phyloP scores from a whole-genome alignment of 139 green algal genomes.

The Coelastrella sp. region DNA sequence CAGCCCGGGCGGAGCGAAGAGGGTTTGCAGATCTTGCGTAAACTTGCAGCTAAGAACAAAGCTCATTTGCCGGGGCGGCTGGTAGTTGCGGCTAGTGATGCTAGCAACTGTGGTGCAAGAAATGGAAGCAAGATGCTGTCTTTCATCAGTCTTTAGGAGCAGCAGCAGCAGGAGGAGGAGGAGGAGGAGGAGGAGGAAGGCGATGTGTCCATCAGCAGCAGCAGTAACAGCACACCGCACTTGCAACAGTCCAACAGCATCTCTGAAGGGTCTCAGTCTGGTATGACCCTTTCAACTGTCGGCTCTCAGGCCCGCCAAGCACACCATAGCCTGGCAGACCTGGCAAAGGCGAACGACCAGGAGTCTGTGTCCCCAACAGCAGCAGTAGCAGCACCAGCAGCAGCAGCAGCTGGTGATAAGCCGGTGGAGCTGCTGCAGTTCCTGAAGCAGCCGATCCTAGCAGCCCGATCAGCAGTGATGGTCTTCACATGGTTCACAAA shows the following conservation, averaged over 20 bases:
- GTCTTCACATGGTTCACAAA: constrained; percentile 11
- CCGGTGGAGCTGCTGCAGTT: background rate
- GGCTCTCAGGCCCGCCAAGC: background rate
- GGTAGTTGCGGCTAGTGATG: background rate
- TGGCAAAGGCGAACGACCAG: background rate
- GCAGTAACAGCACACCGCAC: background rate
- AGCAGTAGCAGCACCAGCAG: background rate
- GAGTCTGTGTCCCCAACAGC: background rate
- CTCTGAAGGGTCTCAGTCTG: background rate
- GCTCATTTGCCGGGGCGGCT: background rate
- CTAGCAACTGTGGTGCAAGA: background rate
- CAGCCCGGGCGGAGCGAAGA: background rate
- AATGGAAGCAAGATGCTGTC: background rate
- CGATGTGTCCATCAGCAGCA: background rate
- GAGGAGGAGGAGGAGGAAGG: background rate
- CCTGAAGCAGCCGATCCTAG: background rate
- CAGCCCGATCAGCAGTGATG: background rate
- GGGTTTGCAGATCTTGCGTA: background rate
- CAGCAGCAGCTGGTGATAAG: background rate
- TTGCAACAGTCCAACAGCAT: background rate
- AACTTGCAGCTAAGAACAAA: background rate
- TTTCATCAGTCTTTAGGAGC: background rate
- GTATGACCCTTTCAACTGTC: too few species aligned
- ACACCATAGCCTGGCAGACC: background rate
- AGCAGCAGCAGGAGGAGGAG: background rate